phyloP scores from a whole-genome alignment of 495 filamentous ascomycete species.

The Annulohypoxylon stygium region DNA sequence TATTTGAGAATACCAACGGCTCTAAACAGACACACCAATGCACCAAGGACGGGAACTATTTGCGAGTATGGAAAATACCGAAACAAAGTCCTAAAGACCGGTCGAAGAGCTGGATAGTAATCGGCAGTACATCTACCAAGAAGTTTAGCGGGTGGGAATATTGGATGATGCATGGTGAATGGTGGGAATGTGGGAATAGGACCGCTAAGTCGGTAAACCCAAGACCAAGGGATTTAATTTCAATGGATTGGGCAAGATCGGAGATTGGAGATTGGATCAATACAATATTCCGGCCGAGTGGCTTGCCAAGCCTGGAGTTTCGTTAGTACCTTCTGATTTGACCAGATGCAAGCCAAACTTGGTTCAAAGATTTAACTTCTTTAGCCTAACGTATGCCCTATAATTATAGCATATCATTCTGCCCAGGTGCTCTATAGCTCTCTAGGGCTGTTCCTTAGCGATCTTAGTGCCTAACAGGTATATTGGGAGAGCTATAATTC shows the following conservation, averaged over 20 bases:
- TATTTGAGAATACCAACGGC: not conserved
- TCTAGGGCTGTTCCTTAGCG: not conserved
- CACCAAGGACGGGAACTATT: not conserved
- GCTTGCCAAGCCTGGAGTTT: not conserved
- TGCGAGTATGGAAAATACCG: not conserved
- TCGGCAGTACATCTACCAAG: not conserved
- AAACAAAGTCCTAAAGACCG: not conserved
- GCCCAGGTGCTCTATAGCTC: not conserved
- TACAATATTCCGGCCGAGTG: not conserved
- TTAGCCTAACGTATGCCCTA: not conserved
- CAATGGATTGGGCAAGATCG: too few species aligned
- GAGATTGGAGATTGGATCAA: not conserved
- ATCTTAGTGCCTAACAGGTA: not conserved
- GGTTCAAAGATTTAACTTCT: not conserved
- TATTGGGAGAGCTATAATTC: too few species aligned
- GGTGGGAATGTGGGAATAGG: not conserved
- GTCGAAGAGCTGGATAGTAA: not conserved
- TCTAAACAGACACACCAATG: not conserved
- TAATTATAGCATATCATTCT: not conserved
- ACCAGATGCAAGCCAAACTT: not conserved
- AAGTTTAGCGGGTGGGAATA: not conserved
- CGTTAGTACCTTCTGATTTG: not conserved
- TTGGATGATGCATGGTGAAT: too few species aligned
- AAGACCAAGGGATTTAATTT: not conserved
- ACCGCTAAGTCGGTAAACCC: not conserved